Conservation (phyloP, 768 basidiomycete genomes). For the Termitomyces sp. region DNA sequence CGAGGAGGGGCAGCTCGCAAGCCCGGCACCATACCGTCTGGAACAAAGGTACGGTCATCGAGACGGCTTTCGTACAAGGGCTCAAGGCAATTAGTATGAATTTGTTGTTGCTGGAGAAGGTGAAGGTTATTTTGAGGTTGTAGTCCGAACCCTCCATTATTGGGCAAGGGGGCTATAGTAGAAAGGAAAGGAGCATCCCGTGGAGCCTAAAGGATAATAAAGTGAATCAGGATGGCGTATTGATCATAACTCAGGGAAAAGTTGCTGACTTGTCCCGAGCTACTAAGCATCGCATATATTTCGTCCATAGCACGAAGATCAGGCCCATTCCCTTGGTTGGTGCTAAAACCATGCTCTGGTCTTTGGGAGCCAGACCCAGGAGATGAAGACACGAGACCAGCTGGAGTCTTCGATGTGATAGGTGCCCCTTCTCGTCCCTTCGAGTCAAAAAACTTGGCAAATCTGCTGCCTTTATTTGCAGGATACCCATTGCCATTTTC, state of each 20-base stretch:
- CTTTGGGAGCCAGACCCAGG: constrained; percentile 40
- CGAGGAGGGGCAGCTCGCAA: constrained; percentile 65
- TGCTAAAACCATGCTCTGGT: constrained; percentile 39
- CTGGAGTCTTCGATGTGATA: constrained; percentile 32
- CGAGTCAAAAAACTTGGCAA: constrained; percentile 86
- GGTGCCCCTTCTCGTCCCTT: constrained; percentile 46
- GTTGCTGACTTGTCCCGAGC: constrained; percentile 62
- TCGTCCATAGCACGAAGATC: constrained; percentile 73
- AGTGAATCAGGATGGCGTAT: neutral
- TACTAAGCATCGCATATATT: constrained; percentile 77
- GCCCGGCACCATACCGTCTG: constrained; percentile 85
- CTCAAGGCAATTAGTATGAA: constrained; percentile 53
- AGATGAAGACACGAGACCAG: constrained; percentile 40
- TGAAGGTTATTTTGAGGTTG: constrained; percentile 35
- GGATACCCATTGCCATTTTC: constrained; percentile 43
- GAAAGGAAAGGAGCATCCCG: constrained; percentile 22
- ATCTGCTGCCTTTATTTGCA: constrained; percentile 70
- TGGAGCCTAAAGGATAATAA: constrained; percentile 22
- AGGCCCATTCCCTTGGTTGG: constrained; percentile 28
- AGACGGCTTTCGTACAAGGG: constrained; percentile 68
- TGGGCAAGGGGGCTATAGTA: constrained; percentile 20
- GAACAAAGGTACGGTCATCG: constrained; percentile 76
- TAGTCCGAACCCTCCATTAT: constrained; percentile 27
- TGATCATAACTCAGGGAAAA: neutral
- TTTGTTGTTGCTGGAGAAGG: constrained; percentile 34